A percentile compares a stretch with the other conserved stretches of the same genome.
Conservation (phyloP, 2,329 filamentous ascomycete species). For the Monilinia polystroma region DNA sequence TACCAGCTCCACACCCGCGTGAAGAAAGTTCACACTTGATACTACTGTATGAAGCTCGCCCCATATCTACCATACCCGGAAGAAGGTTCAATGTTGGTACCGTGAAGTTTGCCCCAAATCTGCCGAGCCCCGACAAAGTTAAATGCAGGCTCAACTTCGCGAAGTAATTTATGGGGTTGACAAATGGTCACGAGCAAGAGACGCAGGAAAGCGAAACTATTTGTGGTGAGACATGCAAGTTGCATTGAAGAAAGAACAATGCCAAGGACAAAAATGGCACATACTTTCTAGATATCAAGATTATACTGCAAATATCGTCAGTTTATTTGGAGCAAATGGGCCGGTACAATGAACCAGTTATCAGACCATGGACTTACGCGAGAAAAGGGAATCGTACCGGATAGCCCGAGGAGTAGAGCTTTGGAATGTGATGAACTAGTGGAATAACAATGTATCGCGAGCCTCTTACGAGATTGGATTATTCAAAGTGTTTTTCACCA, state of each 20-base stretch:
- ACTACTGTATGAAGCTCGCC: not conserved
- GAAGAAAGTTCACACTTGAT: not conserved
- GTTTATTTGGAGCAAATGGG: not conserved
- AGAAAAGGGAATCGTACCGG: not conserved
- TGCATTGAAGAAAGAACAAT: not conserved
- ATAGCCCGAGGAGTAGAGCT: not conserved
- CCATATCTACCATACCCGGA: conserved; percentile 6
- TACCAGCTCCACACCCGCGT: conserved; percentile 1
- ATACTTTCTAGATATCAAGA: not conserved
- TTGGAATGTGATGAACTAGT: not conserved
- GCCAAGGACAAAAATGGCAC: not conserved
- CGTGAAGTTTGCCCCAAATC: conserved; percentile 4
- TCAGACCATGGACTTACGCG: too few relatives aligned
- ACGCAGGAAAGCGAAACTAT: not conserved
- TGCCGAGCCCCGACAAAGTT: not conserved
- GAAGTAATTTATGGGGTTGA: not conserved
- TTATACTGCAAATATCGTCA: not conserved
- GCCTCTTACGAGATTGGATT: not conserved
- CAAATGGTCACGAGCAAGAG: not conserved
- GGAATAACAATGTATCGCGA: not conserved
- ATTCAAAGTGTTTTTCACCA: not conserved
- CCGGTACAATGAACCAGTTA: not conserved
- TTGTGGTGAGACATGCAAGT: not conserved
- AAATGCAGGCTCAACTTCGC: not conserved
- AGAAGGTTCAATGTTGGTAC: not conserved